phyloP scores from a whole-genome alignment of 2,329 filamentous ascomycete species.

The Anthostomella pinea region DNA sequence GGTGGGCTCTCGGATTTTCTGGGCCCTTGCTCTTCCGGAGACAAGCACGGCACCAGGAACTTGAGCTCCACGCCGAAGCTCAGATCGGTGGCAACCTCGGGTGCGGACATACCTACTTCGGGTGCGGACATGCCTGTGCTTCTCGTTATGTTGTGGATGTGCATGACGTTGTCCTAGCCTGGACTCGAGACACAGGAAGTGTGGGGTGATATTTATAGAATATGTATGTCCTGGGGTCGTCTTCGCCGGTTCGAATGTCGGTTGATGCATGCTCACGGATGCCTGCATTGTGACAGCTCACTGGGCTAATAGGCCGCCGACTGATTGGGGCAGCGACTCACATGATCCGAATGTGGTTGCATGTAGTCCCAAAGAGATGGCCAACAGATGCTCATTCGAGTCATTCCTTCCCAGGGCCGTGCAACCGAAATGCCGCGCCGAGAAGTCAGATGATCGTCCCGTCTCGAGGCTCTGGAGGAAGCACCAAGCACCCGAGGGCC shows the following conservation, averaged over 20 bases:
- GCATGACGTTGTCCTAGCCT: background rate
- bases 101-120: background rate
- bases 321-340: slow-evolving; percentile 1
- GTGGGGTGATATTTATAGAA: background rate
- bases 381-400: background rate
- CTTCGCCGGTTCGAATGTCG: too few species aligned
- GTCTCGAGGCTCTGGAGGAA: too few species aligned
- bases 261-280: background rate
- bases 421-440: too few species aligned
- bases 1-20: slow-evolving; percentile 9
- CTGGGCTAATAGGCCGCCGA: background rate
- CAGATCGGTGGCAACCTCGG: slow-evolving; percentile 28
- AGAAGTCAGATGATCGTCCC: too few species aligned
- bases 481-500: too few species aligned
- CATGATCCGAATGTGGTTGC: background rate
- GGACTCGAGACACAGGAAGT: background rate
- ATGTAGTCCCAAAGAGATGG: background rate
- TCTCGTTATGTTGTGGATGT: too few species aligned
- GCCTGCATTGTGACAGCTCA: slow-evolving; percentile 1
- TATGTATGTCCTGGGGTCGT: too few species aligned
- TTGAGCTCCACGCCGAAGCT: slow-evolving; percentile 34
- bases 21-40: slow-evolving; percentile 4
- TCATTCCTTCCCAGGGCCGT: too few species aligned
- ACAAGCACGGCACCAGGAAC: slow-evolving; percentile 29
- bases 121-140: too few species aligned